Evolutionary conservation across 495 filamentous ascomycete genomes (phyloP).

Genomic region (Penicillium robsamsonii): DNA sequence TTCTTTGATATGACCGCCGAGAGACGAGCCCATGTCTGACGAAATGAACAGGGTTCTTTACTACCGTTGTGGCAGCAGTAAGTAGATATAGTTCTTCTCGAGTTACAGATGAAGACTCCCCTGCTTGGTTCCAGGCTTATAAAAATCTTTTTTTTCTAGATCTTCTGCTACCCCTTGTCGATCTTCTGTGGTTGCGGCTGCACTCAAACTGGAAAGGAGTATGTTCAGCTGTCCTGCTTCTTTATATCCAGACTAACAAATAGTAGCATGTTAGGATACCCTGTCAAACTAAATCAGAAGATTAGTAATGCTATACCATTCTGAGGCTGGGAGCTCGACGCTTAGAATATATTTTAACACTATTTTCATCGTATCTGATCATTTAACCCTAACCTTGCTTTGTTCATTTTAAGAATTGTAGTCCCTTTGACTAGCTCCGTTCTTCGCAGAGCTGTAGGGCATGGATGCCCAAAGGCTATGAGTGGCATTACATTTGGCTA

Average conservation of each 20-base stretch:
- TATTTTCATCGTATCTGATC: neutral
- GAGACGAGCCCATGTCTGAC: constrained; percentile 3
- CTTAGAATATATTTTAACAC: neutral
- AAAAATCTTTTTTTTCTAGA: constrained; percentile 26
- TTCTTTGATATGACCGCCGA: neutral
- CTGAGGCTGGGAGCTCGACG: constrained; percentile 22
- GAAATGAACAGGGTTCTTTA: constrained; percentile 36
- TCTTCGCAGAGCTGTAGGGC: neutral
- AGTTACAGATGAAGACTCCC: neutral
- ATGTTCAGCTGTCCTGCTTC: constrained; percentile 16
- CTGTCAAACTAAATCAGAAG: constrained; percentile 53
- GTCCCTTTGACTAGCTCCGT: neutral
- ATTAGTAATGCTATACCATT: constrained; percentile 56
- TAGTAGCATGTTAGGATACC: constrained; percentile 51
- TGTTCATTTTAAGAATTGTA: neutral
- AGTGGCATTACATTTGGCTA: neutral
- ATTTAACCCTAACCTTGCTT: neutral
- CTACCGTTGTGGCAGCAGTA: constrained; percentile 53
- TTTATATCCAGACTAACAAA: constrained; percentile 13
- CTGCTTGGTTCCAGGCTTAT: constrained; percentile 12
- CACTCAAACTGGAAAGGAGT: constrained; percentile 58
- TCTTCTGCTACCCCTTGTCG: constrained; percentile 58
- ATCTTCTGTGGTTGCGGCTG: constrained; percentile 60
- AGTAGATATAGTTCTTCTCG: constrained; percentile 17
- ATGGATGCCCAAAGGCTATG: neutral